Conservation (phyloP, 2,329 filamentous ascomycete species). For the Talaromyces sp. region DNA sequence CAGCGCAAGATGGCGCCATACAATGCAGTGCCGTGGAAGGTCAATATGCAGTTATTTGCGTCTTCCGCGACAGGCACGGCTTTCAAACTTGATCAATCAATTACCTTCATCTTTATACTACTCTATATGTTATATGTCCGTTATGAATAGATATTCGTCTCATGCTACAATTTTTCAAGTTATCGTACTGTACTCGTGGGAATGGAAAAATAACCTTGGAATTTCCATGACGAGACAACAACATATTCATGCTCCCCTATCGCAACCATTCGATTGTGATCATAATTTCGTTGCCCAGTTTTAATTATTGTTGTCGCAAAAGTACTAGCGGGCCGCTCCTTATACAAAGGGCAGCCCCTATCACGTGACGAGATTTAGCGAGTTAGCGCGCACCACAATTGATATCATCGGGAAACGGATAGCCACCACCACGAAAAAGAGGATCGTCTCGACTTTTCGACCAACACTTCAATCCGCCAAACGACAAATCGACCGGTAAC, state of each 20-base stretch:
- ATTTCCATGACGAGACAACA: background rate
- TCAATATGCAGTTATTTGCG: background rate
- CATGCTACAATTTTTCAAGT: background rate
- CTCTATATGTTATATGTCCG: slow-evolving; percentile 7
- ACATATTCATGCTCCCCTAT: background rate
- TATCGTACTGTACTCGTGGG: background rate
- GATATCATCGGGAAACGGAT: slow-evolving; percentile 25
- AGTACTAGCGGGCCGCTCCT: slow-evolving; percentile 1
- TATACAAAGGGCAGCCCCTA: slow-evolving; percentile 35
- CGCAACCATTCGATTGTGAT: background rate
- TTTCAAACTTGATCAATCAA: background rate
- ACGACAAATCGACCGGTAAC: slow-evolving; percentile 40
- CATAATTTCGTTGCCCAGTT: background rate
- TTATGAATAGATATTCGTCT: slow-evolving; percentile 13
- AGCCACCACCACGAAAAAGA: slow-evolving; percentile 1
- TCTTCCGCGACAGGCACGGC: background rate
- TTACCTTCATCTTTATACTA: background rate
- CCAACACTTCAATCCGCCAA: slow-evolving; percentile 44
- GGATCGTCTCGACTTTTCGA: slow-evolving; percentile 34
- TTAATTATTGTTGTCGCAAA: background rate
- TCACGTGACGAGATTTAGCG: slow-evolving; percentile 47
- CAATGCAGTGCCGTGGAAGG: background rate
- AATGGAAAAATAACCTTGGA: background rate
- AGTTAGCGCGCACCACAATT: slow-evolving; percentile 42
- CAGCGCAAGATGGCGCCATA: background rate